These are phyloP conservation scores for Pythium phragmiticola DNA, from an alignment of 352 stramenopile species.

Conservation along the genomic window DNA sequence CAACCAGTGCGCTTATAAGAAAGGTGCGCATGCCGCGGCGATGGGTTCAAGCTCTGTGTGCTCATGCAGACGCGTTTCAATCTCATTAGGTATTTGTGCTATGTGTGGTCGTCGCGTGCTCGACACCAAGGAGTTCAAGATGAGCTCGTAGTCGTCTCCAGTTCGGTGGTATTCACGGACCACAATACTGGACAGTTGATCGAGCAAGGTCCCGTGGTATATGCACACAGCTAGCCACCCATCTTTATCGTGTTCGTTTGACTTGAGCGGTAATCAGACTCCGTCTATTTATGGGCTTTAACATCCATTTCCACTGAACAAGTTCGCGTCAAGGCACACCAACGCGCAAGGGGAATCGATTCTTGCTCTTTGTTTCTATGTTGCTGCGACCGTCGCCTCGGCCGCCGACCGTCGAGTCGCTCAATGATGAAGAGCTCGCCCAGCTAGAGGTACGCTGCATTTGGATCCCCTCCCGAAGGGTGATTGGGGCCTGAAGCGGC, in stretches of 20 bases:
- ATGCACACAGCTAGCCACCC: neutral
- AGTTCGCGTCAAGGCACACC: neutral
- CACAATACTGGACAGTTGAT: neutral
- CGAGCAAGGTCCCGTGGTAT: neutral
- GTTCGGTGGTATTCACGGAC: neutral
- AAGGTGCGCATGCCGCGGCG: conserved; percentile 34
- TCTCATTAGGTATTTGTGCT: conserved; percentile 45
- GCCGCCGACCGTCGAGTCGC: conserved; percentile 6
- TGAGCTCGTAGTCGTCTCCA: conserved; percentile 27
- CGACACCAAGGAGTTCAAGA: conserved; percentile 68
- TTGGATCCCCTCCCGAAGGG: neutral
- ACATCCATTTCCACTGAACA: no score
- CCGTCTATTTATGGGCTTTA: conserved; percentile 23
- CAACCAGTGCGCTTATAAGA: conserved; percentile 78
- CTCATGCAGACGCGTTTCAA: neutral
- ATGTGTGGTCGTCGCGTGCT: conserved; percentile 70
- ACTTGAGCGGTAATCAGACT: conserved; percentile 2
- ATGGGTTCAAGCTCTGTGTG: no score
- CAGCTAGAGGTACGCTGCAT: conserved; percentile 21
- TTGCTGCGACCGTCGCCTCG: neutral
- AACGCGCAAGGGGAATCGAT: neutral
- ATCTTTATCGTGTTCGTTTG: neutral
- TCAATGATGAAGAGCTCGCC: conserved; percentile 23
- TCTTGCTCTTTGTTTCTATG: conserved; percentile 7
- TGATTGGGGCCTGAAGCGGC: neutral